These are phyloP conservation scores for Schwanniomyces occidentalis DNA, from an alignment of 805 yeast species.

Conservation along the genomic window DNA sequence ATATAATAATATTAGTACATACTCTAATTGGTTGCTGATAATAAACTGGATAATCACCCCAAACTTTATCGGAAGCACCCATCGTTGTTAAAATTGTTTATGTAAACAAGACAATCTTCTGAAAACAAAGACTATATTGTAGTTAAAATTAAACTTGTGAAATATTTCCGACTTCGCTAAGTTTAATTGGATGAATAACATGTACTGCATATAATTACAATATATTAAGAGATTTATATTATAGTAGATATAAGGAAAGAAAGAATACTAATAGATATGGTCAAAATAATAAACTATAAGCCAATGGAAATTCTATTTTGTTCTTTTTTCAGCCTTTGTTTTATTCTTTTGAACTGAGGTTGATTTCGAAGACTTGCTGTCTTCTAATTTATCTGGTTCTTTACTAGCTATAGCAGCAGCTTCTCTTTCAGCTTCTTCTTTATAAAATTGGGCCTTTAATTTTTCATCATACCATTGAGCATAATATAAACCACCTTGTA, in stretches of 20 bases:
- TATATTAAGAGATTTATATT: background rate
- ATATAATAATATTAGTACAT: slow-evolving; percentile 28
- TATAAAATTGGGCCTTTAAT: slow-evolving; percentile 32
- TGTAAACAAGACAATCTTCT: background rate
- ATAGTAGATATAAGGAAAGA: background rate
- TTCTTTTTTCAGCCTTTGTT: slow-evolving; percentile 15
- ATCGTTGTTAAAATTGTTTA: slow-evolving; percentile 1
- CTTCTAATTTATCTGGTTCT: slow-evolving; percentile 5
- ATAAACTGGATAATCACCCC: slow-evolving; percentile 56
- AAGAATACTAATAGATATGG: too few species aligned
- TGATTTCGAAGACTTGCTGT: slow-evolving; percentile 1
- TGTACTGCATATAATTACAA: slow-evolving; percentile 3
- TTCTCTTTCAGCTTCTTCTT: slow-evolving; percentile 24
- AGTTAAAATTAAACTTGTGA: slow-evolving; percentile 4
- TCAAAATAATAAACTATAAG: too few species aligned
- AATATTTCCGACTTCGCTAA: slow-evolving; percentile 7
- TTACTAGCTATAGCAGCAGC: slow-evolving; percentile 11
- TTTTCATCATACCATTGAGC: slow-evolving; percentile 62
- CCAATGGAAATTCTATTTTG: background rate
- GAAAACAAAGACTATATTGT: background rate
- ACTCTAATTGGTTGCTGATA: slow-evolving; percentile 64
- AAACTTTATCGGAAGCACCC: slow-evolving; percentile 37
- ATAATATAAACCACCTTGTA: slow-evolving; percentile 89
- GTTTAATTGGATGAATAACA: slow-evolving; percentile 10
- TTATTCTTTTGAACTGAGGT: slow-evolving; percentile 12